Conservation (phyloP, 129 eudicot species). For the Helianthus tuberosus region DNA sequence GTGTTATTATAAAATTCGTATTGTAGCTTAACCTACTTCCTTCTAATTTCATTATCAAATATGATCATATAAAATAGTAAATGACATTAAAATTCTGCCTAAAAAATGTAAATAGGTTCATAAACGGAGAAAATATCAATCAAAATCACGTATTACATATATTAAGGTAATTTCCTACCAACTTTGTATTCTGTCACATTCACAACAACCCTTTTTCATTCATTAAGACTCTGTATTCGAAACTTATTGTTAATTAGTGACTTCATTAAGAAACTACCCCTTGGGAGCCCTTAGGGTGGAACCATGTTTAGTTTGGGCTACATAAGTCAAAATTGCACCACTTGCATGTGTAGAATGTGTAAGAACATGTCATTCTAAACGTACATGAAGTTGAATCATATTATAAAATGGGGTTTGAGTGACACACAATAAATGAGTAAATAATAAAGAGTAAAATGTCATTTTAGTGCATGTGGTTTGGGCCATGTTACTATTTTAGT, state of each 20-base stretch:
- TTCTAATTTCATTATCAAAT: too few species aligned
- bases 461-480: too few species aligned
- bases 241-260: constrained; percentile 7
- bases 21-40: too few species aligned
- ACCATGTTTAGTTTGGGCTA: constrained; percentile 4
- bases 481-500: too few species aligned
- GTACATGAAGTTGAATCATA: background rate
- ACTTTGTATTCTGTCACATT: background rate
- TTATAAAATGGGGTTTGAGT: too few species aligned
- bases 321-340: constrained; percentile 26
- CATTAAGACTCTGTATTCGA: background rate
- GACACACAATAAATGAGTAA: too few species aligned
- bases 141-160: background rate
- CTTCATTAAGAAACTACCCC: constrained; percentile 23
- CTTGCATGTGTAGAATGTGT: constrained; percentile 5
- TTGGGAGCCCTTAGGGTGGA: constrained; percentile 25
- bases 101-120: too few species aligned
- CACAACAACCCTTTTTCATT: constrained; percentile 11
- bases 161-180: background rate
- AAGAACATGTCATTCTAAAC: background rate
- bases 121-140: too few species aligned
- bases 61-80: too few species aligned
- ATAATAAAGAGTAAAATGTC: too few species aligned
- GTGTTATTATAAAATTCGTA: too few species aligned
- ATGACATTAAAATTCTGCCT: too few species aligned